Evolutionary conservation across 495 filamentous ascomycete species (phyloP).

Genomic region (Penicillium canescens): DNA sequence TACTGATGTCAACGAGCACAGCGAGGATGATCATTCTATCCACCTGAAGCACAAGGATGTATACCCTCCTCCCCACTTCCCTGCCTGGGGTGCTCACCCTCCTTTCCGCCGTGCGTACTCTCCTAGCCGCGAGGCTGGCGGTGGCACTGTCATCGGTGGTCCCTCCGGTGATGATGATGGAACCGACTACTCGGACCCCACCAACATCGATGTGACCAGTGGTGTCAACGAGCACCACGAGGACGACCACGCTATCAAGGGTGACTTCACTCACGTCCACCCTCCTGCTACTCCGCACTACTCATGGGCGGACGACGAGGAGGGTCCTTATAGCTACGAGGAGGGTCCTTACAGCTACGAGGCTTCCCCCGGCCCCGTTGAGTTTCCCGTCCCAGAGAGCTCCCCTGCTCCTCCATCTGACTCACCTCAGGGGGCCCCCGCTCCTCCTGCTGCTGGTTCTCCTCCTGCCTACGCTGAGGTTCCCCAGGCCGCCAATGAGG

Average conservation of each 20-base stretch:
- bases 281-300: neutral
- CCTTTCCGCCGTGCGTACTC: constrained; percentile 19
- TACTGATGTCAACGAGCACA: constrained; percentile 17
- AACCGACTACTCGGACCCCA: constrained; percentile 7
- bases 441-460: neutral
- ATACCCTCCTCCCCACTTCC: constrained; percentile 1
- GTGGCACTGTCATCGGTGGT: constrained; percentile 18
- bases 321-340: neutral
- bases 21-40: constrained; percentile 26
- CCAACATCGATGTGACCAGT: constrained; percentile 12
- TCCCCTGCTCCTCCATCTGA: neutral
- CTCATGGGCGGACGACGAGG: constrained; percentile 10
- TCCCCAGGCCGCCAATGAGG: neutral
- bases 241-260: constrained; percentile 32
- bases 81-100: neutral
- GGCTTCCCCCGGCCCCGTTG: neutral
- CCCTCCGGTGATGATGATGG: constrained; percentile 27
- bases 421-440: no score
- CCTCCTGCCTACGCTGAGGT: neutral
- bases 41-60: constrained; percentile 17
- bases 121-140: constrained; percentile 9
- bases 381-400: neutral
- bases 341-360: neutral
- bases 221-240: constrained; percentile 22
- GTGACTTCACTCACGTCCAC: constrained; percentile 19